phyloP scores from a whole-genome alignment of 805 yeast species.

The Blastobotrys terrestris region DNA sequence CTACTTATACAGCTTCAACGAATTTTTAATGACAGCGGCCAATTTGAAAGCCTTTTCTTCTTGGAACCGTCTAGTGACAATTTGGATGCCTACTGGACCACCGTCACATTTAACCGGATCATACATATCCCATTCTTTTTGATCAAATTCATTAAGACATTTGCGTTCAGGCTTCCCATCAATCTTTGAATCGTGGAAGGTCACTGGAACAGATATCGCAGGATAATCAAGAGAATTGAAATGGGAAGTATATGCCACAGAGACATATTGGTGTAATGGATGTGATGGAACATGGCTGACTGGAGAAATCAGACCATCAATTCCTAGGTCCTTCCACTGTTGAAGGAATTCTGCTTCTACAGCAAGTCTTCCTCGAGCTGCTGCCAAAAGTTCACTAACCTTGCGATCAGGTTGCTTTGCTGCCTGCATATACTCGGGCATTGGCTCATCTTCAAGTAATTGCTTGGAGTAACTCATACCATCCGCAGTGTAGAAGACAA shows the following conservation, averaged over 20 bases:
- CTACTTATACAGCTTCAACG: neutral
- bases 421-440: neutral
- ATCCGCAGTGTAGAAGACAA: neutral
- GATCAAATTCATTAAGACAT: conserved; percentile 12
- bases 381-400: neutral
- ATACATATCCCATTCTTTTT: conserved; percentile 36
- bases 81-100: conserved; percentile 50
- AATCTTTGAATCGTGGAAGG: conserved; percentile 37
- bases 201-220: conserved; percentile 16
- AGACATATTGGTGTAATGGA: conserved; percentile 5
- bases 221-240: conserved; percentile 18
- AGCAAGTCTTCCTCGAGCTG: neutral
- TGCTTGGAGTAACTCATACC: neutral
- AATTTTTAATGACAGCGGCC: conserved; percentile 7
- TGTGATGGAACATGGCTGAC: conserved; percentile 2
- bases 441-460: conserved; percentile 2
- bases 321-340: conserved; percentile 19
- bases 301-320: conserved; percentile 15
- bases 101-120: conserved; percentile 42
- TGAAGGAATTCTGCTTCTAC: neutral
- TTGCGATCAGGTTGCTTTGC: neutral
- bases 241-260: conserved; percentile 53
- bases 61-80: conserved; percentile 47
- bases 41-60: conserved; percentile 49
- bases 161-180: conserved; percentile 17